phyloP scores from a whole-genome alignment of 2,329 filamentous ascomycete genomes.

The Venturia pyrina region DNA sequence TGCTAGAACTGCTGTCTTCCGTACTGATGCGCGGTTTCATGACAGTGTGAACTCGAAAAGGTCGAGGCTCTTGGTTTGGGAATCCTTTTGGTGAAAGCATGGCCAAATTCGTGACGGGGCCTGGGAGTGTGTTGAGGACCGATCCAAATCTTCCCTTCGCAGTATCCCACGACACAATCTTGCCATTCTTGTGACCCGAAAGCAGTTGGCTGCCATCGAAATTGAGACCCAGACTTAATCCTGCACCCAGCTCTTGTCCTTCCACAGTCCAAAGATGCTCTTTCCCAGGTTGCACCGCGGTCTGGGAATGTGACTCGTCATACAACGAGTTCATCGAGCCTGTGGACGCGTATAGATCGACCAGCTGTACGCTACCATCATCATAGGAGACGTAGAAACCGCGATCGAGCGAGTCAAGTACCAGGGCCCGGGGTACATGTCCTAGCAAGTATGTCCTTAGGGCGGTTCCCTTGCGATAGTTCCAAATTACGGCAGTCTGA shows the following conservation, averaged over 20 bases:
- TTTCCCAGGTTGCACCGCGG: conserved; percentile 7
- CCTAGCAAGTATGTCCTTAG: conserved; percentile 77
- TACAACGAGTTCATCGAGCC: conserved; percentile 19
- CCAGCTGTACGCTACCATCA: conserved; percentile 67
- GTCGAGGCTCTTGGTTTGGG: conserved; percentile 21
- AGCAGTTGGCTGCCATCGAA: conserved; percentile 75
- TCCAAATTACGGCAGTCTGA: conserved; percentile 86
- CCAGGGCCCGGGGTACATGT: conserved; percentile 58
- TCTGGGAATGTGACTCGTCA: conserved; percentile 14
- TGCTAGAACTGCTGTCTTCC: conserved; percentile 21
- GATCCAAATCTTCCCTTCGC: conserved; percentile 58
- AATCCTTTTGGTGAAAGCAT: conserved; percentile 55
- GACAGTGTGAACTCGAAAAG: conserved; percentile 48
- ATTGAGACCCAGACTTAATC: conserved; percentile 51
- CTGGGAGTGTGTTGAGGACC: conserved; percentile 62
- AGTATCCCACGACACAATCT: conserved; percentile 72
- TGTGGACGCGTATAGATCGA: conserved; percentile 58
- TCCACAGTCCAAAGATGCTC: conserved; percentile 10
- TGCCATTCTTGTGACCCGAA: conserved; percentile 72
- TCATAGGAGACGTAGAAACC: conserved; percentile 74
- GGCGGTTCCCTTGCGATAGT: conserved; percentile 68
- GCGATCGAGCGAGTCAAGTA: conserved; percentile 73
- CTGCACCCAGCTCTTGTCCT: conserved; percentile 9
- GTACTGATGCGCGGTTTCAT: conserved; percentile 70
- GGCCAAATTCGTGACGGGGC: conserved; percentile 71